Evolutionary conservation across 1,284 basidiomycete genomes (phyloP).

Genomic region (Cryptococcus depauperatus): DNA sequence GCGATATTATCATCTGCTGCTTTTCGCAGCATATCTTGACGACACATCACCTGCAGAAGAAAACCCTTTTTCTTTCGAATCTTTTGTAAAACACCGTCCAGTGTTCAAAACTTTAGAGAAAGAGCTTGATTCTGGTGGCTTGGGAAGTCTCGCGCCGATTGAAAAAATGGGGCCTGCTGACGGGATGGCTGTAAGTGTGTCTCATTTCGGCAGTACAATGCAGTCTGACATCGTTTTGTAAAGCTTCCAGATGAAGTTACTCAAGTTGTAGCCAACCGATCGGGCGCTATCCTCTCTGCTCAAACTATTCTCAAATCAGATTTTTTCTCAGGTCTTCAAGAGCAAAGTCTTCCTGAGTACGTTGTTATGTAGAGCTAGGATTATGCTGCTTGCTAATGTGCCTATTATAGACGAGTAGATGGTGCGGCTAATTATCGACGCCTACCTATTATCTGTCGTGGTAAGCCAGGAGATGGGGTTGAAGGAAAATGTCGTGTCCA

Average conservation of each 20-base stretch:
- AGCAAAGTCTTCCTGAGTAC: constrained; percentile 33
- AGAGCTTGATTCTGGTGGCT: constrained; percentile 71
- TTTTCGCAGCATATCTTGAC: constrained; percentile 90
- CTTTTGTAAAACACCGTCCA: constrained; percentile 72
- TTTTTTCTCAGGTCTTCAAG: constrained; percentile 90
- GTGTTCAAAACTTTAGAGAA: constrained; percentile 95
- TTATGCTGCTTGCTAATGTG: not conserved
- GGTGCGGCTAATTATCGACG: constrained; percentile 87
- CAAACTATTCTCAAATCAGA: constrained; percentile 84
- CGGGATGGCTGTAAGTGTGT: constrained; percentile 59
- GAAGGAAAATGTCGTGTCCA: constrained; percentile 63
- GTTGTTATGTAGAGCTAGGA: not conserved
- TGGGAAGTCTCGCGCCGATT: constrained; percentile 75
- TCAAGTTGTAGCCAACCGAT: constrained; percentile 72
- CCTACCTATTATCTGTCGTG: constrained; percentile 62
- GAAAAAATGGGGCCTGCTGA: constrained; percentile 64
- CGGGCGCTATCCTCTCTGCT: constrained; percentile 72
- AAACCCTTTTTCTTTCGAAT: constrained; percentile 68
- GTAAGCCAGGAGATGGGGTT: constrained; percentile 15
- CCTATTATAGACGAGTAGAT: constrained; percentile 63
- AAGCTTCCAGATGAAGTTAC: constrained; percentile 77
- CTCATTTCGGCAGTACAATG: not conserved
- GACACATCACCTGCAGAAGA: constrained; percentile 72
- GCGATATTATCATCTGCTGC: constrained; percentile 82
- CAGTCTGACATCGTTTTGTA: constrained; percentile 11